Percentiles rank a stretch among this genome's conserved stretches.
Evolutionary conservation across 495 filamentous ascomycete genomes (phyloP).

Genomic region (Lophiostoma macrostomum): DNA sequence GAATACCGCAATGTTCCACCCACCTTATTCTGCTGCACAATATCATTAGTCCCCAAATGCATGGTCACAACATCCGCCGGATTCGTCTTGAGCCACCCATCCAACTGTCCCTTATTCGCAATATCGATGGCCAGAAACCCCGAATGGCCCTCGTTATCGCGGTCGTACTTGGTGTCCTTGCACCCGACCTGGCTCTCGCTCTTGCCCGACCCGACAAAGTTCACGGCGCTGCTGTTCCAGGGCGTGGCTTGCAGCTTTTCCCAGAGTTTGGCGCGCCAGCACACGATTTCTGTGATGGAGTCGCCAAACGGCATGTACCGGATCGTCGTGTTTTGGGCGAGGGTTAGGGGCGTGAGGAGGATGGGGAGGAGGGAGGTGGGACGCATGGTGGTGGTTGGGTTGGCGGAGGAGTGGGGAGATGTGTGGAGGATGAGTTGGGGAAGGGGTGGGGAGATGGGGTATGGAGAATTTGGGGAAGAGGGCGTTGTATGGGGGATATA

Average conservation of each 20-base stretch:
- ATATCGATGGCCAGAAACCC: slow-evolving; percentile 53
- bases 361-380: slow-evolving; percentile 23
- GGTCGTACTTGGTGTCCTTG: slow-evolving; percentile 46
- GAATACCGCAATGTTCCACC: too few relatives aligned
- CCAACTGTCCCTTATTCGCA: slow-evolving; percentile 48
- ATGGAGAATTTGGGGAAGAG: too few relatives aligned
- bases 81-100: slow-evolving; percentile 49
- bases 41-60: slow-evolving; percentile 55
- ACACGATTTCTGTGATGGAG: slow-evolving; percentile 50
- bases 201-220: slow-evolving; percentile 48
- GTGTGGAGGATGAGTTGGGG: too few relatives aligned
- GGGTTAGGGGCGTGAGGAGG: neutral
- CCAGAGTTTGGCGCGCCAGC: slow-evolving; percentile 50
- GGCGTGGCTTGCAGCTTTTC: slow-evolving; percentile 46
- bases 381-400: too few relatives aligned
- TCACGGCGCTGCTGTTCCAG: slow-evolving; percentile 38
- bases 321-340: slow-evolving; percentile 30
- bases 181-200: slow-evolving; percentile 44
- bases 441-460: too few relatives aligned
- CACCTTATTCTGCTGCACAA: slow-evolving; percentile 46
- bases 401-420: too few relatives aligned
- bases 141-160: slow-evolving; percentile 53
- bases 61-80: slow-evolving; percentile 52
- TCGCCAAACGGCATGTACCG: slow-evolving; percentile 51
- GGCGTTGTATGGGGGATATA: too few relatives aligned